phyloP scores from a whole-genome alignment of 495 filamentous ascomycete genomes.

The Tuber borchii region DNA sequence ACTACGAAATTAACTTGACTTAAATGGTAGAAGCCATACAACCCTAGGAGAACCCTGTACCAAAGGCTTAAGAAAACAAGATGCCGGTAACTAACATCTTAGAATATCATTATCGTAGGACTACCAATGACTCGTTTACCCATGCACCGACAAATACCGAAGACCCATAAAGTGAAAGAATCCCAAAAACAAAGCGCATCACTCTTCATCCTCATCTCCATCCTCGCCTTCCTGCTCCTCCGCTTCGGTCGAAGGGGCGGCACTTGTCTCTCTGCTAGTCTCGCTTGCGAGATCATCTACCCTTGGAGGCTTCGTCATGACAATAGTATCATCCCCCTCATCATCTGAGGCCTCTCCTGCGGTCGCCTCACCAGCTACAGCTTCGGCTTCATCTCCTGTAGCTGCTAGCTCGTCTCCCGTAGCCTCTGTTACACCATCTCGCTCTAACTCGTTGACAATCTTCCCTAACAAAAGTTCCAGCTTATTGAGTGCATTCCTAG shows the following conservation, averaged over 20 bases:
- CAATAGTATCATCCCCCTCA: slow-evolving; percentile 23
- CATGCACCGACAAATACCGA: not conserved
- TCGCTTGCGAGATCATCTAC: not conserved
- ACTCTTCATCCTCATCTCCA: not conserved
- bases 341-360: slow-evolving; percentile 32
- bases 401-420: slow-evolving; percentile 44
- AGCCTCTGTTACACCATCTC: slow-evolving; percentile 42
- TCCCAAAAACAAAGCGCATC: not conserved
- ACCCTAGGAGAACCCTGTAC: not conserved
- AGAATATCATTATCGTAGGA: not conserved
- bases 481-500: slow-evolving; percentile 71
- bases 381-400: slow-evolving; percentile 28
- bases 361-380: slow-evolving; percentile 8
- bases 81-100: not conserved
- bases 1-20: not conserved
- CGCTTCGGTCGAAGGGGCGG: not conserved
- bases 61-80: not conserved
- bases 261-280: not conserved
- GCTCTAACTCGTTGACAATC: slow-evolving; percentile 54
- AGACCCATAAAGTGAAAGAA: not conserved
- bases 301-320: not conserved
- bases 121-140: not conserved
- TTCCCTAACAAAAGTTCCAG: slow-evolving; percentile 61
- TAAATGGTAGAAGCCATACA: not conserved
- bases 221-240: not conserved